phyloP scores from a whole-genome alignment of 495 filamentous ascomycete species.

The Lasiosphaeria miniovina region DNA sequence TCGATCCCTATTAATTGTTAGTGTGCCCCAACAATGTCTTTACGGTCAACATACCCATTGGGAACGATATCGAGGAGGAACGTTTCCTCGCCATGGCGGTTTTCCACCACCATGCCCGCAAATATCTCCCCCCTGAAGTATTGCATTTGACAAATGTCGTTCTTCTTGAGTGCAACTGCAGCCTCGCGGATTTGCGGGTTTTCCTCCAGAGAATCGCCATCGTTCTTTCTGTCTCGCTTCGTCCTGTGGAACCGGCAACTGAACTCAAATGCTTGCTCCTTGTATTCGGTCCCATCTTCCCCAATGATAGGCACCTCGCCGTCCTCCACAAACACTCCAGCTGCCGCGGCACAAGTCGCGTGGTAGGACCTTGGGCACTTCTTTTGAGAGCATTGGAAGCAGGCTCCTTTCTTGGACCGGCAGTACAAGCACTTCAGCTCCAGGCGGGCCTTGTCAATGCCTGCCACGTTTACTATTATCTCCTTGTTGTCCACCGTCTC shows the following conservation, averaged over 20 bases:
- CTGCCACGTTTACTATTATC: conserved; percentile 69
- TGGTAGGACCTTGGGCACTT: conserved; percentile 95
- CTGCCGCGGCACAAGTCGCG: conserved; percentile 86
- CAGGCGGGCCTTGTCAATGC: conserved; percentile 80
- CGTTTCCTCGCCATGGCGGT: conserved; percentile 69
- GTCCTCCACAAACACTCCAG: conserved; percentile 87
- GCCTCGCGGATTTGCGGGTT: conserved; percentile 65
- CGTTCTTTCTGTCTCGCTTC: conserved; percentile 71
- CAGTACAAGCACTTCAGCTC: conserved; percentile 94
- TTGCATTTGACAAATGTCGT: conserved; percentile 86
- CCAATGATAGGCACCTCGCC: conserved; percentile 81
- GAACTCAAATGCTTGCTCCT: conserved; percentile 82
- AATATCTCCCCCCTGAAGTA: conserved; percentile 82
- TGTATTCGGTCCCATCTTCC: conserved; percentile 89
- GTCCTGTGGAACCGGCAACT: conserved; percentile 90
- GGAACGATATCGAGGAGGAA: conserved; percentile 83
- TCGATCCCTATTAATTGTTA: conserved; percentile 51
- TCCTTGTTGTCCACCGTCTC: conserved; percentile 65
- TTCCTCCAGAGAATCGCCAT: conserved; percentile 65
- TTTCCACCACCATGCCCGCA: conserved; percentile 85
- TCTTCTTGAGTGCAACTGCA: conserved; percentile 62
- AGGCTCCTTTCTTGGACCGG: conserved; percentile 86
- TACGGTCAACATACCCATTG: conserved; percentile 64
- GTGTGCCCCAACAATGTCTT: conserved; percentile 19
- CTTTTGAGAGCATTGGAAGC: conserved; percentile 94